Percentiles rank a stretch among this genome's conserved stretches.
Evolutionary conservation across 805 yeast genomes (phyloP).

Genomic region (Tetrapisispora pingtungensis): DNA sequence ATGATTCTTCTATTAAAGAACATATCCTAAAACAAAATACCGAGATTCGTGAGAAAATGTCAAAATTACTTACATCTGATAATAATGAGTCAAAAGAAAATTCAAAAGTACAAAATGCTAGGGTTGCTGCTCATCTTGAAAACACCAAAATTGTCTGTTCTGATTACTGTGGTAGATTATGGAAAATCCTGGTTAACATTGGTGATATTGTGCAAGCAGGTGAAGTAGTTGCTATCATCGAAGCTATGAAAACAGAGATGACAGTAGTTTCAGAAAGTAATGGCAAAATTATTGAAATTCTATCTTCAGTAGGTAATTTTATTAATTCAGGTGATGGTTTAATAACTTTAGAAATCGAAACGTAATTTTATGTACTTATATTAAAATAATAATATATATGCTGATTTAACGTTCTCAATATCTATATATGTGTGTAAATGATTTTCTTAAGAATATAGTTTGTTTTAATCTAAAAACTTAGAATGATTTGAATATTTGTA

Average conservation of each 20-base stretch:
- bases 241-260: constrained; percentile 99
- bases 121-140: constrained; percentile 49
- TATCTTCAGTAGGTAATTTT: constrained; percentile 86
- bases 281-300: constrained; percentile 64
- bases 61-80: constrained; percentile 68
- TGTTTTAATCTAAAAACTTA: background rate
- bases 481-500: too few relatives aligned
- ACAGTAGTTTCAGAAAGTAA: constrained; percentile 58
- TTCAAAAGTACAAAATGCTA: too few relatives aligned
- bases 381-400: background rate
- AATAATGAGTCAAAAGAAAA: constrained; percentile 54
- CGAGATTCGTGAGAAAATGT: constrained; percentile 78
- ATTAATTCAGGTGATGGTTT: constrained; percentile 95
- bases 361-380: too few relatives aligned
- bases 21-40: constrained; percentile 63
- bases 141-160: constrained; percentile 86
- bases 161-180: constrained; percentile 93
- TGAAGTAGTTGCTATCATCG: constrained; percentile 79
- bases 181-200: constrained; percentile 78
- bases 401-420: background rate
- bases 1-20: constrained; percentile 60
- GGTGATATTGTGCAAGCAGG: constrained; percentile 69
- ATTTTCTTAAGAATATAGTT: background rate
- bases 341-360: constrained; percentile 40
- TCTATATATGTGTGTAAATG: background rate